Evolutionary conservation across 1,284 basidiomycete genomes (phyloP).

Genomic region (Cystobasidiaceae sp.): DNA sequence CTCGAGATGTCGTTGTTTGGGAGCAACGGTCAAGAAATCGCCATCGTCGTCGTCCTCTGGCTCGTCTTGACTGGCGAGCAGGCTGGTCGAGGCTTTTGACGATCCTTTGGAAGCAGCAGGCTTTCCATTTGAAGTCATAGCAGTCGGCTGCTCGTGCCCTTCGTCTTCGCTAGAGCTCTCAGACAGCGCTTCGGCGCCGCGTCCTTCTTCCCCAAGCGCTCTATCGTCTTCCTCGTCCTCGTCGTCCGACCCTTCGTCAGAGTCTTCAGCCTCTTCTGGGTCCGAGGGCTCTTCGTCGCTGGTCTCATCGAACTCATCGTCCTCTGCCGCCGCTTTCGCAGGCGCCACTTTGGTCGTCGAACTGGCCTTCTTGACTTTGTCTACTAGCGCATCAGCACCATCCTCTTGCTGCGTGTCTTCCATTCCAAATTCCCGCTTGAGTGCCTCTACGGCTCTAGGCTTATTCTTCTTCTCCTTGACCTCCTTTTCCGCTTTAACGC

Average conservation of each 20-base stretch:
- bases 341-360: constrained; percentile 31
- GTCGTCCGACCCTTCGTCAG: constrained; percentile 44
- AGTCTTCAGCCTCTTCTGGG: constrained; percentile 36
- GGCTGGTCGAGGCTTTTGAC: not conserved
- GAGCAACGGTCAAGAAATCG: constrained; percentile 89
- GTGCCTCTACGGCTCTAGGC: constrained; percentile 44
- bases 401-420: no score
- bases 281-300: constrained; percentile 46
- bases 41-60: constrained; percentile 60
- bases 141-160: constrained; percentile 42
- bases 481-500: constrained; percentile 58
- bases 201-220: constrained; percentile 28
- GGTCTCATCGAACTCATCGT: constrained; percentile 43
- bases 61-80: no score
- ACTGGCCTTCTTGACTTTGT: constrained; percentile 21
- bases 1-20: constrained; percentile 71
- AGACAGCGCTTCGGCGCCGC: constrained; percentile 35
- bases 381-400: constrained; percentile 24
- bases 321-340: not conserved
- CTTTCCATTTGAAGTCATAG: constrained; percentile 28
- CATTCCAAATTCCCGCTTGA: no score
- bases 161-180: constrained; percentile 41
- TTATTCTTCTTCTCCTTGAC: constrained; percentile 69
- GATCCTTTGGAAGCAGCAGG: not conserved
- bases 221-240: constrained; percentile 43